Conservation (phyloP, 1,139 yeast species). For the Kluyveromyces sp. region DNA sequence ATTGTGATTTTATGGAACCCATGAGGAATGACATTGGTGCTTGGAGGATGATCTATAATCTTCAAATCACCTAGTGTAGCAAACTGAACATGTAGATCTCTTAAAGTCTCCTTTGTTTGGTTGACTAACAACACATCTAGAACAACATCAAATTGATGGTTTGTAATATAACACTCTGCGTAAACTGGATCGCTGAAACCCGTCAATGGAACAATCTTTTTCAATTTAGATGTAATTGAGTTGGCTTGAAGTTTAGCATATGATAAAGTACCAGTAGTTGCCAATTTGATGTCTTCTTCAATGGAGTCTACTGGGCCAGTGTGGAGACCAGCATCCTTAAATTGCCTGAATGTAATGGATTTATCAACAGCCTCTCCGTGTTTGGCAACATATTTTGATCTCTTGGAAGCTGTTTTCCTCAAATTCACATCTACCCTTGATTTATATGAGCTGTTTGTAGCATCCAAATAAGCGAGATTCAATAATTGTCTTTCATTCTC, state of each 20-base stretch:
- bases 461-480: conserved; percentile 74
- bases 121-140: conserved; percentile 90
- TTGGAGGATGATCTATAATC: conserved; percentile 85
- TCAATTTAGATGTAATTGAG: conserved; percentile 63
- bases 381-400: conserved; percentile 52
- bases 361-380: conserved; percentile 81
- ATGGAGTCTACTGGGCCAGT: conserved; percentile 32
- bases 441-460: conserved; percentile 77
- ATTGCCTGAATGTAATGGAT: conserved; percentile 74
- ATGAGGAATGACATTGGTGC: conserved; percentile 94
- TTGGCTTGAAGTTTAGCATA: conserved; percentile 44
- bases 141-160: conserved; percentile 92
- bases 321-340: conserved; percentile 45
- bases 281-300: conserved; percentile 45
- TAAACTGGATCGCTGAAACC: conserved; percentile 98
- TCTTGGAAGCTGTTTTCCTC: conserved; percentile 37
- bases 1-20: conserved; percentile 88
- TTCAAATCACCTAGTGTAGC: conserved; percentile 94
- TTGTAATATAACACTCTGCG: conserved; percentile 93
- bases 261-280: conserved; percentile 41
- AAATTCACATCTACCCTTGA: conserved; percentile 47
- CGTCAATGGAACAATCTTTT: conserved; percentile 84
- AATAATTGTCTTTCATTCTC: conserved; percentile 39
- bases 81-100: conserved; percentile 89
- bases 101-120: conserved; percentile 85